A percentile compares a stretch with the other conserved stretches of the same genome.
These are phyloP conservation scores for Termitomyces sp. DNA, from an alignment of 768 basidiomycete species.

Conservation along the genomic window DNA sequence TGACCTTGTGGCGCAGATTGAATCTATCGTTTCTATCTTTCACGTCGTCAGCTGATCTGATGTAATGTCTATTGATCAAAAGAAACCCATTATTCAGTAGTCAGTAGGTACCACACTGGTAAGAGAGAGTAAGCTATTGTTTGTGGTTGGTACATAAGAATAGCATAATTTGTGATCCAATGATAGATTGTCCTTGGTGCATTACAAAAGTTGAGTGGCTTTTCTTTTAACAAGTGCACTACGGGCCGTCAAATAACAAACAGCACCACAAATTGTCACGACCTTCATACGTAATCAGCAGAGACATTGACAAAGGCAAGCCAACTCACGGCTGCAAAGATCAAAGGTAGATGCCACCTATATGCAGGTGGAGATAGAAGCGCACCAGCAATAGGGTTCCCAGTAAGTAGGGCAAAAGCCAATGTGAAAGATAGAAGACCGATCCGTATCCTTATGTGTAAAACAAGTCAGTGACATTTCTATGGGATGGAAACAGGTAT, in stretches of 20 bases:
- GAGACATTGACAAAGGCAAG: not conserved
- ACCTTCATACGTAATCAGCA: constrained; percentile 20
- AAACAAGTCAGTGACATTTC: not conserved
- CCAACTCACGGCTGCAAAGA: constrained; percentile 40
- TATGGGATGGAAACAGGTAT: constrained; percentile 5
- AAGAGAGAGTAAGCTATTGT: too few species aligned
- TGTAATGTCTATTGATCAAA: not conserved
- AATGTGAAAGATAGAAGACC: constrained; percentile 42
- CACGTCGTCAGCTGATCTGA: not conserved
- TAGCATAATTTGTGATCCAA: not conserved
- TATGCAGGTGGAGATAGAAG: constrained; percentile 36
- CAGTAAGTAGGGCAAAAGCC: constrained; percentile 43
- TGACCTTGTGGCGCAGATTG: not conserved
- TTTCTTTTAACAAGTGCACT: constrained; percentile 28
- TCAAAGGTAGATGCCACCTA: constrained; percentile 39
- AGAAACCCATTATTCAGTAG: not conserved
- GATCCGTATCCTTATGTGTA: constrained; percentile 36
- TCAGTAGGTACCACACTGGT: not conserved
- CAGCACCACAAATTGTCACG: constrained; percentile 31
- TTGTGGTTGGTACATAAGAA: not conserved
- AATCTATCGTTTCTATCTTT: too few species aligned
- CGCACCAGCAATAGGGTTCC: constrained; percentile 53
- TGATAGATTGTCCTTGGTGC: not conserved
- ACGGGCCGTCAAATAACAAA: constrained; percentile 30
- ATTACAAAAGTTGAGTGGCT: constrained; percentile 19